Conservation (phyloP, 1,284 basidiomycete genomes). For the Moesziomyces aphidis region DNA sequence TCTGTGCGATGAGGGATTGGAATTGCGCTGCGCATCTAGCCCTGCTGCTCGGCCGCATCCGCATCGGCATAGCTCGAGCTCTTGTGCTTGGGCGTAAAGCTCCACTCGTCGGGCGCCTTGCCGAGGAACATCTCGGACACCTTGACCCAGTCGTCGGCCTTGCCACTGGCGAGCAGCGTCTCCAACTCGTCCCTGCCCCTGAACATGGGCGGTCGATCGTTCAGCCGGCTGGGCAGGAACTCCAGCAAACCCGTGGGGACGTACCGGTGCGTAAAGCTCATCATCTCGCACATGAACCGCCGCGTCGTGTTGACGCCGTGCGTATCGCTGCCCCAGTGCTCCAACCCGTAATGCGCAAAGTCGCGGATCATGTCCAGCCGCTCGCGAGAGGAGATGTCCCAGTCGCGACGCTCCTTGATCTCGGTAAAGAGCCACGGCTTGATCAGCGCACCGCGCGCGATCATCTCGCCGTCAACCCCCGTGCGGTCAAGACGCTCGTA, state of each 20-base stretch:
- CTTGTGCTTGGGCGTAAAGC: constrained; percentile 72
- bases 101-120: constrained; percentile 73
- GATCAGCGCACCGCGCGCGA: constrained; percentile 92
- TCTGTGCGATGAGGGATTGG: too few relatives aligned
- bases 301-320: constrained; percentile 89
- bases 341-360: constrained; percentile 58
- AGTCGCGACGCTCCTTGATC: constrained; percentile 81
- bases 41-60: constrained; percentile 37
- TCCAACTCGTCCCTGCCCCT: constrained; percentile 84
- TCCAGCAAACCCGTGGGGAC: constrained; percentile 94
- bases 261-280: constrained; percentile 95
- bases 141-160: constrained; percentile 92
- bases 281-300: constrained; percentile 91
- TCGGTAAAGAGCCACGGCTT: constrained; percentile 86
- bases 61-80: constrained; percentile 39
- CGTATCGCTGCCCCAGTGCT: constrained; percentile 66
- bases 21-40: constrained; percentile 7
- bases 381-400: constrained; percentile 93
- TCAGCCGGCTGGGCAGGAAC: constrained; percentile 81
- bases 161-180: constrained; percentile 82
- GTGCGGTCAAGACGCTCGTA: constrained; percentile 80
- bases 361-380: constrained; percentile 86
- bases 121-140: constrained; percentile 94
- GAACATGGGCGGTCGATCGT: constrained; percentile 89
- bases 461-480: constrained; percentile 93